Percentiles rank a stretch among this genome's conserved stretches.
Evolutionary conservation across 441 rosid species (phyloP).

Genomic region (Corymbia citriodora): DNA sequence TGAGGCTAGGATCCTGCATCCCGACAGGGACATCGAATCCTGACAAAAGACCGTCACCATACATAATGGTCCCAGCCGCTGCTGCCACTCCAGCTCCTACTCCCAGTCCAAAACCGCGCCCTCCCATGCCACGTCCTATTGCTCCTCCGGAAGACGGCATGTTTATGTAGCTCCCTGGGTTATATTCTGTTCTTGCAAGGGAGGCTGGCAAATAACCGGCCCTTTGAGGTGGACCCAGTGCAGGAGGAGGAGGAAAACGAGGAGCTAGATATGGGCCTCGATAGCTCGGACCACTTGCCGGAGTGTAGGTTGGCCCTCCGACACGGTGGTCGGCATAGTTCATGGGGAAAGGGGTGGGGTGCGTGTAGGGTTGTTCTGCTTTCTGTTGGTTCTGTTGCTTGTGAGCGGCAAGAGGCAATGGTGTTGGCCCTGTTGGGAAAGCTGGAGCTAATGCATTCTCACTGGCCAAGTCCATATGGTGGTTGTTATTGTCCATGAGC

Average conservation of each 20-base stretch:
- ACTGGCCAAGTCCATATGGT: constrained; percentile 1
- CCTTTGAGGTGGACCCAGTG: constrained; percentile 22
- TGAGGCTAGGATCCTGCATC: constrained; percentile 38
- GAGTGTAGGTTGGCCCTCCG: background rate
- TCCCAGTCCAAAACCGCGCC: constrained; percentile 48
- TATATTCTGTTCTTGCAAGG: constrained; percentile 34
- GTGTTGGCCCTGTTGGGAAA: constrained; percentile 10
- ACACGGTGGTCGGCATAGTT: constrained; percentile 22
- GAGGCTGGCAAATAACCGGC: constrained; percentile 50
- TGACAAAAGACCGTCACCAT: constrained; percentile 66
- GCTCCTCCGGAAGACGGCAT: constrained; percentile 44
- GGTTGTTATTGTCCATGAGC: constrained; percentile 29
- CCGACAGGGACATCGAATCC: constrained; percentile 52
- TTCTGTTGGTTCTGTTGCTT: constrained; percentile 21
- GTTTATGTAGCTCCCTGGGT: constrained; percentile 26
- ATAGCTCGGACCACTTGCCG: constrained; percentile 31
- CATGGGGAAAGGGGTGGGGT: constrained; percentile 26
- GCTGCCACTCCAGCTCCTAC: constrained; percentile 62
- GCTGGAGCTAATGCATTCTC: constrained; percentile 24
- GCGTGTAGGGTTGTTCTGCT: constrained; percentile 18
- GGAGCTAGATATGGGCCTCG: constrained; percentile 30
- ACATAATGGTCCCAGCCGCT: constrained; percentile 66
- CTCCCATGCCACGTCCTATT: constrained; percentile 17
- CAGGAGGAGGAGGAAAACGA: constrained; percentile 45
- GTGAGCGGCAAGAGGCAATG: constrained; percentile 17